Percentiles rank a stretch among this genome's conserved stretches.
Evolutionary conservation across 2,329 filamentous ascomycete genomes (phyloP).

Genomic region (Lecanicillium sp.): DNA sequence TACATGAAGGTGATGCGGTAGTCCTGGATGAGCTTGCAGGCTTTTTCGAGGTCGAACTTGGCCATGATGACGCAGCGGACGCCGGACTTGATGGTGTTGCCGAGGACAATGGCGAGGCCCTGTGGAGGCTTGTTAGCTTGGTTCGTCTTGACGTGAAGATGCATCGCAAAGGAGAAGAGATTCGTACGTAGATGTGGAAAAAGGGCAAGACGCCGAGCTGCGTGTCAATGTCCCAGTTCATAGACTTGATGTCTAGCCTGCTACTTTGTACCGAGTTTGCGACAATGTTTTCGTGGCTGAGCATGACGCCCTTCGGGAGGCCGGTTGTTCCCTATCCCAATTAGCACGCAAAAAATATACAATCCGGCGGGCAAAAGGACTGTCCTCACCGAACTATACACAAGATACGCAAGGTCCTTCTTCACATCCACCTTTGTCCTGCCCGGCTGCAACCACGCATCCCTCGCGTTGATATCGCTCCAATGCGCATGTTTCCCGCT

Average conservation of each 20-base stretch:
- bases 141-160: no score
- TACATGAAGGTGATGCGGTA: conserved; percentile 71
- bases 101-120: conserved; percentile 25
- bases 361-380: no score
- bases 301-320: conserved; percentile 82
- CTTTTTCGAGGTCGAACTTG: conserved; percentile 73
- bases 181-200: conserved; percentile 75
- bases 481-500: conserved; percentile 59
- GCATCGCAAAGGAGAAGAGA: no score
- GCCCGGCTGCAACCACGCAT: conserved; percentile 42
- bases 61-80: conserved; percentile 64
- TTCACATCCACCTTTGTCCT: conserved; percentile 56
- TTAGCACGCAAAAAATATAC: no score
- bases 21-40: conserved; percentile 69
- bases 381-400: conserved; percentile 61
- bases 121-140: no score
- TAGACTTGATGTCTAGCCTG: conserved; percentile 43
- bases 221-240: conserved; percentile 58
- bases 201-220: conserved; percentile 78
- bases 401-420: conserved; percentile 73
- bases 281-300: conserved; percentile 77
- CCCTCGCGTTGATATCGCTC: conserved; percentile 56
- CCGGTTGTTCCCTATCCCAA: conserved; percentile 66
- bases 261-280: conserved; percentile 58
- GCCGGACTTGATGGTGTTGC: conserved; percentile 42